A percentile compares a stretch with the other conserved stretches of the same genome.
These are phyloP conservation scores for Pythium angustatum DNA, from an alignment of 352 stramenopile species.

Conservation along the genomic window DNA sequence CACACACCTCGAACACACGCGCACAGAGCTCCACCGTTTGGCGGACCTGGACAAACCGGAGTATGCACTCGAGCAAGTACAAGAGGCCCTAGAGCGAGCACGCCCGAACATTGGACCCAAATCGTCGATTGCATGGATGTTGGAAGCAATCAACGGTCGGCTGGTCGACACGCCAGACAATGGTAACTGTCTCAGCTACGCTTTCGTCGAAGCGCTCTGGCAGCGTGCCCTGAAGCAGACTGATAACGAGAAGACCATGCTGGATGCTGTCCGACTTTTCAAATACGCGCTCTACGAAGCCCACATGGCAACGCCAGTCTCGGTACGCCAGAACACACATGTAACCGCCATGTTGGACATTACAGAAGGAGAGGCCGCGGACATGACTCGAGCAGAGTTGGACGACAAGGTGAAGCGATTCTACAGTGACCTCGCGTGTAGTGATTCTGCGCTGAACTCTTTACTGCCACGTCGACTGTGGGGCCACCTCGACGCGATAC, in stretches of 20 bases:
- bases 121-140: background rate
- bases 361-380: background rate
- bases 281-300: background rate
- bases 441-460: background rate
- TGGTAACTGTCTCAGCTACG: conserved; percentile 10
- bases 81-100: too few species aligned
- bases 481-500: background rate
- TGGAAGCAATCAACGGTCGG: background rate
- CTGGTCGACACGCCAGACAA: background rate
- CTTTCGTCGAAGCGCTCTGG: background rate
- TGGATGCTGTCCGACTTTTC: background rate
- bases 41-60: too few species aligned
- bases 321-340: background rate
- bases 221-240: background rate
- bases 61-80: too few species aligned
- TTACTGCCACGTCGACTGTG: background rate
- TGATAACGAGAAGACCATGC: background rate
- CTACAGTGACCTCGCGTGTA: background rate
- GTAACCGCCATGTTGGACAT: background rate
- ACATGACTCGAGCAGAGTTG: background rate
- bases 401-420: background rate
- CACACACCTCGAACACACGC: too few species aligned
- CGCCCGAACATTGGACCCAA: too few species aligned
- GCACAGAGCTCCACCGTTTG: too few species aligned
- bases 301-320: background rate